Evolutionary conservation across 1,139 yeast genomes (phyloP).

Genomic region (Maudiozyma humilis): DNA sequence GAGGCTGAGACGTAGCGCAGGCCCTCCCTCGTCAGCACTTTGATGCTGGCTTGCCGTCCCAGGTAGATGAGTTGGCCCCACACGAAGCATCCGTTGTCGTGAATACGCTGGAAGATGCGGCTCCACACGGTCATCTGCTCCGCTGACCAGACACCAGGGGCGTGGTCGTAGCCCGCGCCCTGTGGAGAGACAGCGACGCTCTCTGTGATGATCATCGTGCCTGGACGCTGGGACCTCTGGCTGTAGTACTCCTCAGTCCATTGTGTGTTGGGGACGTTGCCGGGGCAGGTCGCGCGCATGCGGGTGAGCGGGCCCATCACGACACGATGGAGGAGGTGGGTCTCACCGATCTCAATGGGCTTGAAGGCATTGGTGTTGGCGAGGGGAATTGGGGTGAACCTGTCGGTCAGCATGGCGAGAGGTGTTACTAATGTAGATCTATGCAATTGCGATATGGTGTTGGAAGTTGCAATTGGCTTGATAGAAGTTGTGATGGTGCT

Average conservation of each 20-base stretch:
- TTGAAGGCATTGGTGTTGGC: neutral
- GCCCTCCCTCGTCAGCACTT: neutral
- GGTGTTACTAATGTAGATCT: too few species aligned
- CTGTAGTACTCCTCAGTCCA: neutral
- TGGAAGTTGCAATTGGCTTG: too few species aligned
- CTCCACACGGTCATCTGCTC: neutral
- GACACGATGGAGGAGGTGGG: neutral
- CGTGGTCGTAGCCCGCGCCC: neutral
- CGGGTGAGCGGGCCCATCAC: slow-evolving; percentile 1
- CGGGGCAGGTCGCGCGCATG: neutral
- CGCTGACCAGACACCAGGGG: neutral
- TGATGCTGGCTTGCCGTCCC: slow-evolving; percentile 1
- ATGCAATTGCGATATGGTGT: too few species aligned
- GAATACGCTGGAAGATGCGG: neutral
- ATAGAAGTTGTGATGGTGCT: too few species aligned
- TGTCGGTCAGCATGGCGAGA: too few species aligned
- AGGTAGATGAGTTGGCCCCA: neutral
- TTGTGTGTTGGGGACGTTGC: neutral
- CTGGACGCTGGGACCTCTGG: neutral
- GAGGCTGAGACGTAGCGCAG: neutral
- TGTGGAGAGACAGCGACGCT: neutral
- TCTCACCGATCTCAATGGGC: neutral
- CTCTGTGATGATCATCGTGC: slow-evolving; percentile 1
- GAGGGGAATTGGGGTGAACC: neutral
- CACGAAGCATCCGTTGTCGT: neutral